phyloP scores from a whole-genome alignment of 495 filamentous ascomycete genomes.

The Talaromyces adpressus region DNA sequence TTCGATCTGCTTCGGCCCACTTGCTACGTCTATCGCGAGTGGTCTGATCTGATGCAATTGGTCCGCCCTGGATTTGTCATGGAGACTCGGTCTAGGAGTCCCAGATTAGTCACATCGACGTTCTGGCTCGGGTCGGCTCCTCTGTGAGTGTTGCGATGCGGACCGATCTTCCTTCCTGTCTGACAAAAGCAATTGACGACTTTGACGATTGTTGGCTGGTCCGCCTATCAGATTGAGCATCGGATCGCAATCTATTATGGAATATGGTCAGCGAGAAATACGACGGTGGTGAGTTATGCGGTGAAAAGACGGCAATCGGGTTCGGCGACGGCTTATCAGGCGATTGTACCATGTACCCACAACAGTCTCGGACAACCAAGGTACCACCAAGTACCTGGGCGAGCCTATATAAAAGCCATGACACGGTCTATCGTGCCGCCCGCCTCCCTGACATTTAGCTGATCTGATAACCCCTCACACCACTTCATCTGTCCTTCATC shows the following conservation, averaged over 20 bases:
- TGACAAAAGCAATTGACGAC: neutral
- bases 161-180: neutral
- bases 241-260: neutral
- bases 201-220: neutral
- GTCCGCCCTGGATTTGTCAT: slow-evolving; percentile 3
- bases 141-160: neutral
- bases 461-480: neutral
- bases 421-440: neutral
- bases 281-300: neutral
- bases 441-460: neutral
- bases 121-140: slow-evolving; percentile 8
- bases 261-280: neutral
- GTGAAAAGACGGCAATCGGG: neutral
- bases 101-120: slow-evolving; percentile 9
- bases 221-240: neutral
- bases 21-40: too few relatives aligned
- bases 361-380: neutral
- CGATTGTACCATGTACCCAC: neutral
- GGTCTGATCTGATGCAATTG: neutral
- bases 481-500: neutral
- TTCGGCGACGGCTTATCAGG: slow-evolving; percentile 6
- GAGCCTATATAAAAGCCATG: neutral
- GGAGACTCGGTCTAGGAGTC: neutral
- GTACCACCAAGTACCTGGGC: neutral
- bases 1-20: neutral